phyloP scores from a whole-genome alignment of 176 grass and related monocot genomes.

The Bothriochloa decipiens region DNA sequence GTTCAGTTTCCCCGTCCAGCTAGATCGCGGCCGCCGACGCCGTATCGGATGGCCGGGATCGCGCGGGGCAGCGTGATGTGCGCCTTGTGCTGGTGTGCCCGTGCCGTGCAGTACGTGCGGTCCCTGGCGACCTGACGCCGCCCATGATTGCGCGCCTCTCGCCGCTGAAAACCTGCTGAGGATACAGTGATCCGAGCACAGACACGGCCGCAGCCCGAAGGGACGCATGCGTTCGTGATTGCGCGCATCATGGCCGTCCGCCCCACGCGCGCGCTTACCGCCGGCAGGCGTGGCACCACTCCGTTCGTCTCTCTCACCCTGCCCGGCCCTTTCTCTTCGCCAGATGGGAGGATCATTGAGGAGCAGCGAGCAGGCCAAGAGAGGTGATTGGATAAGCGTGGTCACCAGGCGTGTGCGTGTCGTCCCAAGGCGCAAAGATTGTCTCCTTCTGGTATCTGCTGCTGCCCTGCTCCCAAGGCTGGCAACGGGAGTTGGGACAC shows the following conservation, averaged over 20 bases:
- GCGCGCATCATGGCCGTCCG: conserved; percentile 26
- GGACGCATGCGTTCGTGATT: conserved; percentile 33
- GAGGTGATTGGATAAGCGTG: conserved; percentile 7
- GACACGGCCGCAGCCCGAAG: neutral
- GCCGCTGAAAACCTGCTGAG: neutral
- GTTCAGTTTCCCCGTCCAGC: neutral
- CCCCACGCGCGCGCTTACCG: conserved; percentile 15
- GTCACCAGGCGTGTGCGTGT: neutral
- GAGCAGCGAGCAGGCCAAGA: neutral
- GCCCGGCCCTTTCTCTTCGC: neutral
- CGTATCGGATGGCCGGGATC: neutral
- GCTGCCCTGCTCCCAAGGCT: neutral
- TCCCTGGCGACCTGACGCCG: no score
- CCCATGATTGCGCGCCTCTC: conserved; percentile 26
- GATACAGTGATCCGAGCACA: neutral
- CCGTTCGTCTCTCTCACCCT: neutral
- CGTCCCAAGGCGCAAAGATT: neutral
- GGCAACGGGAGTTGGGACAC: neutral
- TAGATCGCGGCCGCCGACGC: neutral
- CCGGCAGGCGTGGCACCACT: conserved; percentile 20
- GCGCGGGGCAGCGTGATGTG: no score
- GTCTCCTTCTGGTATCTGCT: neutral
- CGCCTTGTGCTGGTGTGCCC: no score
- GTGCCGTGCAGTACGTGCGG: no score
- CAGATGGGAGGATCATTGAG: conserved; percentile 1